Base-by-base conservation (phyloP, 2,329 filamentous ascomycete genomes). In the Ceratocystiopsis brevicomis region DNA sequence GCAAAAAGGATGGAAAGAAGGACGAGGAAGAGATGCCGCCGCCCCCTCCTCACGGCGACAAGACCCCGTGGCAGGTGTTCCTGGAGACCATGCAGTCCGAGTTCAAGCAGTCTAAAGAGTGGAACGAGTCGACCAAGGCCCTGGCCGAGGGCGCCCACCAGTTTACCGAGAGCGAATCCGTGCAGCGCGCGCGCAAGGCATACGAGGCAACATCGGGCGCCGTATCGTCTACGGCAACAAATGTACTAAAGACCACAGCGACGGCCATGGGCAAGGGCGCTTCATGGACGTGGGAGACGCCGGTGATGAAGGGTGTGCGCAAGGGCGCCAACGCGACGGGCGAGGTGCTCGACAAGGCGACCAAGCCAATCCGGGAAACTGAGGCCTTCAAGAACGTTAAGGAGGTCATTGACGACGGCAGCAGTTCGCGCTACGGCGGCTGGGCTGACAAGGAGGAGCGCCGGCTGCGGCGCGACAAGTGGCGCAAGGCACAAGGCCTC, bases 1-100 rank as follows among this genome's bases (percentile, higher is more conserved):
- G 81, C 53, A 74, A 85, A 48, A 30, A 30, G 25, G 16, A 36
- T 10, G 19, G 44, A 11, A 44, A 49, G 32, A 41, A 45, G 4
- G 69, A 78, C 57, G 70, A 77, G 57, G 74, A 83, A 53, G 75
- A 85, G 48, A 61, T 74, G 25, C 79, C 87, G 13, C 84, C 88
- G 18, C 88, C 87, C 14, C 88, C 90, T n/a, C 88, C 87, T 17
- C 90, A 98, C 57, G 90, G 90, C 48, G 86, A 94, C 65, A 98
- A 98, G 69, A 90, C 88, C 3, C 90, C 90, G 43, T 96, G 90
- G 87, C 85, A 96, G 59, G 90, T 98, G 32, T 98, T 98, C 66
- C 84, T 84, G 56, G 90, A 98, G 57, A 98, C 90, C n/a, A 75
- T 98, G 62, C 76, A 84, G 59, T 72, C 70, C 45, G 90, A 98